Conservation (phyloP, 2,329 filamentous ascomycete genomes). For the Botrytis medusae region DNA sequence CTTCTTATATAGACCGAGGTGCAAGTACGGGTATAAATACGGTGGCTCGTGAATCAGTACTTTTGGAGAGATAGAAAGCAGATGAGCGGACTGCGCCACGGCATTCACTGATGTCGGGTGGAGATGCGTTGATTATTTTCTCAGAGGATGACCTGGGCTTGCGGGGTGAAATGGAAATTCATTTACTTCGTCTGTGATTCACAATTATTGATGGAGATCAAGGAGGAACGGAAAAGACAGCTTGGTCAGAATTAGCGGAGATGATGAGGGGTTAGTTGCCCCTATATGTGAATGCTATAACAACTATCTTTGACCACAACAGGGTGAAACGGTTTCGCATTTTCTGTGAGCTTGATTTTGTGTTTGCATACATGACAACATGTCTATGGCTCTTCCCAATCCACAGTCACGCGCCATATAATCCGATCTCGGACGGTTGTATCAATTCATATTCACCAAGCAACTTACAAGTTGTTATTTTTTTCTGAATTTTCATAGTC, state of each 20-base stretch:
- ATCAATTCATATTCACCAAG: not conserved
- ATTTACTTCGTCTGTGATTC: not conserved
- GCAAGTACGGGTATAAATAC: not conserved
- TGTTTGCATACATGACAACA: not conserved
- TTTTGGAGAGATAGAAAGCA: not conserved
- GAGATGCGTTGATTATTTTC: not conserved
- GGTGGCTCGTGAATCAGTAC: conserved; percentile 13
- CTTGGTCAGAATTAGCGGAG: not conserved
- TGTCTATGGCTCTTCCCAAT: not conserved
- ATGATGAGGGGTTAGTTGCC: not conserved
- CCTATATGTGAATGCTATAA: not conserved
- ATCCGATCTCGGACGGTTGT: not conserved
- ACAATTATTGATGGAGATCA: not conserved
- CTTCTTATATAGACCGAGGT: conserved; percentile 7
- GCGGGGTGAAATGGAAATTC: not conserved
- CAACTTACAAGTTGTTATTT: not conserved
- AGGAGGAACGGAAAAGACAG: not conserved
- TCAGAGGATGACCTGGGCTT: not conserved
- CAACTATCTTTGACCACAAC: not conserved
- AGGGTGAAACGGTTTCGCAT: not conserved
- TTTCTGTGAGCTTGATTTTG: not conserved
- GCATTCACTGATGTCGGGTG: not conserved
- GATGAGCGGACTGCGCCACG: conserved; percentile 9
- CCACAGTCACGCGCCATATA: not conserved
- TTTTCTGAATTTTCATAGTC: not conserved